Base-by-base conservation (phyloP, 345 rosid species). In the Kandelia obovata region DNA sequence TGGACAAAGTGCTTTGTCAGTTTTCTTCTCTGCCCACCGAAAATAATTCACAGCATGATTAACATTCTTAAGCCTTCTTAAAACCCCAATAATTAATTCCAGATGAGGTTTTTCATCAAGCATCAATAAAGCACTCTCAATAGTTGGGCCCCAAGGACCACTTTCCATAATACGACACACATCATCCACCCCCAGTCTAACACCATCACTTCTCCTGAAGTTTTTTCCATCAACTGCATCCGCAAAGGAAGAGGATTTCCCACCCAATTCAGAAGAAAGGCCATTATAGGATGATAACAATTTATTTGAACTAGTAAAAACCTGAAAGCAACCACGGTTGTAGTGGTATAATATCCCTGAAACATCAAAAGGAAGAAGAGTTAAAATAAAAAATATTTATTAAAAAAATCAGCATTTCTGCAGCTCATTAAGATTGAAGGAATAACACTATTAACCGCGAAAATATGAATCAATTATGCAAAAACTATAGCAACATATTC, bases 11-110 rank as follows among this genome's bases (percentile, higher is more conserved):
- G 85, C 64, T 43, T 69, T 83, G 71, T 83, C 79, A 1, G 80
- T 80, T 79, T 81, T 88, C 53, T 75, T 84, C 83, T 95, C 96
- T 1, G 78, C 86, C 99, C 96, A 95, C 21, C 83, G 78, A 63
- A 95, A 92, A 78, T 79, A 92, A 52, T 75, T 80, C 13, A 92
- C 32, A 0, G 94, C 96, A 20, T 72, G 68, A 72, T 86, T 76
- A 53, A 80, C 85, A 75, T 92, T 94, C 73, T 80, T 86, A 68
- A 85, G 68, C 73, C 83, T 86, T 79, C 85, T 82, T 75, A 92
- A 72, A 8, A 92, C 96, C 34, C 96, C 84, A 34, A 86, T 85
- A 65, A 91, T 84, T 20, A 87, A 67, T 28, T 86, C 89, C 9
- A 85, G 81, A 43, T 83, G 85, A 25, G 89, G 87, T 26, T 78